phyloP scores from a whole-genome alignment of 2,329 filamentous ascomycete genomes.

The Colletotrichum shisoi region DNA sequence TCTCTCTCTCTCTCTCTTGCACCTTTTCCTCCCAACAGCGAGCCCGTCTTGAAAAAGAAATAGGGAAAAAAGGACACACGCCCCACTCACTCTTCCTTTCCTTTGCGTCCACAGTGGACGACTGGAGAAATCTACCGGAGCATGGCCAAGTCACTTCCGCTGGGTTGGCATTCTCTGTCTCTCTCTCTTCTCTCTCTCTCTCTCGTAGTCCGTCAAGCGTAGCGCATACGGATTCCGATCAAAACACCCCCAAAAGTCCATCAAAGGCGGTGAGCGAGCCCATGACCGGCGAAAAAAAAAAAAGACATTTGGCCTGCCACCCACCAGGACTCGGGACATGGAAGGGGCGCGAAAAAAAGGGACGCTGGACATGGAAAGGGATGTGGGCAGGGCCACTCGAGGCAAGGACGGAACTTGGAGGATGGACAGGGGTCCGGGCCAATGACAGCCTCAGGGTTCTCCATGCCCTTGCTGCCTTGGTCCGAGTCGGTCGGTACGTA shows the following conservation, averaged over 20 bases:
- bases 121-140: slow-evolving; percentile 1
- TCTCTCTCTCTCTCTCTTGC: not conserved
- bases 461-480: slow-evolving; percentile 2
- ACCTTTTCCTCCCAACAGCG: not conserved
- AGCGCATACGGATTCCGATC: too few species aligned
- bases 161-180: not conserved
- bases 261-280: slow-evolving; percentile 35
- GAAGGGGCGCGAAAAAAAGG: slow-evolving; percentile 7
- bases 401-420: not conserved
- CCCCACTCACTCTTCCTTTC: slow-evolving; percentile 6
- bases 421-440: slow-evolving; percentile 10
- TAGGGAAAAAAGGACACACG: not conserved
- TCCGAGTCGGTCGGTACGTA: slow-evolving; percentile 18
- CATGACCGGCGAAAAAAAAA: not conserved
- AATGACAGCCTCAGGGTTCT: slow-evolving; percentile 18
- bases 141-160: not conserved
- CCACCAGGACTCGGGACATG: slow-evolving; percentile 5
- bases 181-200: too few species aligned
- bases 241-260: not conserved
- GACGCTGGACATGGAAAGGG: slow-evolving; percentile 23
- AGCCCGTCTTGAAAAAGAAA: not conserved
- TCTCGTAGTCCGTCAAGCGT: not conserved
- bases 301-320: too few species aligned
- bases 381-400: slow-evolving; percentile 12
- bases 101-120: slow-evolving; percentile 2